Conservation (phyloP, 2,329 filamentous ascomycete genomes). For the Diaporthe ilicicola region DNA sequence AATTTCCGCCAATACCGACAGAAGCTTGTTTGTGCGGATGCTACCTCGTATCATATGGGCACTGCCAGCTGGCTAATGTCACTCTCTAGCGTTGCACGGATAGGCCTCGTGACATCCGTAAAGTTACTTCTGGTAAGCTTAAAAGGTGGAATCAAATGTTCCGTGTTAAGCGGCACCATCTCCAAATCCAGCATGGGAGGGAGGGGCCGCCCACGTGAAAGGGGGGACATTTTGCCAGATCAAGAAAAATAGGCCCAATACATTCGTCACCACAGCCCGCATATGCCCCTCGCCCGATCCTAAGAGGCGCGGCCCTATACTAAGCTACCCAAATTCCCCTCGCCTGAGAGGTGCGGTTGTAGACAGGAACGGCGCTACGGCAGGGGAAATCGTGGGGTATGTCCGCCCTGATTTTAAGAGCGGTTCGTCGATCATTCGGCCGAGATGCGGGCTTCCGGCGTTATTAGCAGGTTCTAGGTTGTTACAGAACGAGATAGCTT, state of each 20-base stretch:
- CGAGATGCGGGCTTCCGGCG: not conserved
- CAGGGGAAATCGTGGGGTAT: no score
- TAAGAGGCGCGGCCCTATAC: no score
- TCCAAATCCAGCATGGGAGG: not conserved
- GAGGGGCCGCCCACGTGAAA: no score
- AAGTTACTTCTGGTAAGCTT: conserved; percentile 10
- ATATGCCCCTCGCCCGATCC: no score
- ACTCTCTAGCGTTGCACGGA: conserved; percentile 2
- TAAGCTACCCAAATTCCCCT: not conserved
- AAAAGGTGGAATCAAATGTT: conserved; percentile 16
- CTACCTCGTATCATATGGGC: not conserved
- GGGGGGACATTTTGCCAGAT: not conserved
- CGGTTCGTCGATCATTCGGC: conserved; percentile 16
- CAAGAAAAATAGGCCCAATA: not conserved
- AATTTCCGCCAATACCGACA: conserved; percentile 29
- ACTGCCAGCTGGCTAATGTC: conserved; percentile 5
- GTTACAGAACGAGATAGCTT: no score
- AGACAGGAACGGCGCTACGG: not conserved
- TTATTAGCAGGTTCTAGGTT: not conserved
- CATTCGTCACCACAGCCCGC: not conserved
- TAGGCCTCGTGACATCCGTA: conserved; percentile 13
- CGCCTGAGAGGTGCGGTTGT: conserved; percentile 10
- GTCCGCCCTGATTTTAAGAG: not conserved
- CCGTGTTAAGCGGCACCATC: not conserved
- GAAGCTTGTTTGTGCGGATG: conserved; percentile 14